These are phyloP conservation scores for Gastrolobium villosum DNA, from an alignment of 306 rosid species.

Conservation along the genomic window DNA sequence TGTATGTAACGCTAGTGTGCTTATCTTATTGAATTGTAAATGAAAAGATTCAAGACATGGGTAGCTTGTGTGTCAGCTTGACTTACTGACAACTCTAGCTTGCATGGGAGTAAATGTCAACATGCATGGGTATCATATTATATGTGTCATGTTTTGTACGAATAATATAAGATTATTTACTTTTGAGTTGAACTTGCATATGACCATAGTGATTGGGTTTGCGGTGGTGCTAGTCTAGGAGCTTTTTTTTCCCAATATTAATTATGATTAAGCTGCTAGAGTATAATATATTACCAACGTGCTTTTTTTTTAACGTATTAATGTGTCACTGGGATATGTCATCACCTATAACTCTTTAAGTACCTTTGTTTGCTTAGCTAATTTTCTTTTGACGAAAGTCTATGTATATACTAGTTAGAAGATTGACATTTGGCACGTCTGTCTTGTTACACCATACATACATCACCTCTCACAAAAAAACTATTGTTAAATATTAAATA, in stretches of 20 bases:
- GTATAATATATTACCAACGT: slow-evolving; percentile 35
- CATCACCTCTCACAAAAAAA: background rate
- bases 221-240: background rate
- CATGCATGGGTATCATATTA: too few species aligned
- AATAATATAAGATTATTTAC: too few species aligned
- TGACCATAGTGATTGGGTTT: too few species aligned
- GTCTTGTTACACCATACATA: background rate
- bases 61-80: too few species aligned
- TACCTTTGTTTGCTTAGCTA: slow-evolving; percentile 21
- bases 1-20: too few species aligned
- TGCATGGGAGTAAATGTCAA: too few species aligned
- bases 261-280: slow-evolving; percentile 35
- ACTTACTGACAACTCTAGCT: too few species aligned
- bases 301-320: slow-evolving; percentile 32
- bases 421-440: background rate
- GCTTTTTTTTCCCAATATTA: slow-evolving; percentile 35
- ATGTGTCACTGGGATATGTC: slow-evolving; percentile 30
- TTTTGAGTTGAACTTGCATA: too few species aligned
- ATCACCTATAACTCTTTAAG: slow-evolving; percentile 8
- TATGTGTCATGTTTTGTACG: too few species aligned
- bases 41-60: too few species aligned
- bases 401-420: background rate
- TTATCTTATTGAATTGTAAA: too few species aligned
- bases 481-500: background rate
- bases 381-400: slow-evolving; percentile 17